Evolutionary conservation across 306 rosid genomes (phyloP), one percentile per base, ranked within the genome.

Genomic region (Abrus precatorius): DNA sequence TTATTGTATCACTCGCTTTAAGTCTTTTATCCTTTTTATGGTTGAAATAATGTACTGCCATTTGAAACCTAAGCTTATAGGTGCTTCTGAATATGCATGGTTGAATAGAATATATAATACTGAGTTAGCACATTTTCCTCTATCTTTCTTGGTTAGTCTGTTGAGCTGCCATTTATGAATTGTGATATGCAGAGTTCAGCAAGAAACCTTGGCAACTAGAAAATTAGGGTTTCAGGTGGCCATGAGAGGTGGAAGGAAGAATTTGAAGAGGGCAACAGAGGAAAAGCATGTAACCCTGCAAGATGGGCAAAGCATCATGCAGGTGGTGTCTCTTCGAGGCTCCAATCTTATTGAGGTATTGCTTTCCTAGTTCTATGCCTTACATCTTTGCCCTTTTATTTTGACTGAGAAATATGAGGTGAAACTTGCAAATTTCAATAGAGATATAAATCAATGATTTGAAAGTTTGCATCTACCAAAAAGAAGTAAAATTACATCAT

Each of bases 181-280:
- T 77, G 8, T 77, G 34, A 53, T 77, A n/a, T 52, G 59, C 59
- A 78, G 36, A 43, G 76, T 67, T 55, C 13, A 27, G 55, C 10
- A 65, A 77, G 52, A 53, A 77, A 38, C 40, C 44, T 65, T 40
- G 60, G n/a, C 81, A 11, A 63, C 48, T 34, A 55, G 45, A 13
- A 64, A 70, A 63, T 71, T 72, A 40, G 71, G 41, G 56, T 64
- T 79, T 48, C 65, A 30, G 49, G 48, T 14, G 53, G 52, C 64
- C 67, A 95, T 95, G 98, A 85, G 87, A 82, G 97, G 91, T 70
- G 99, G 99, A 85, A 91, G 98, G 83, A 95, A 93, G 84, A 95
- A 95, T 86, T 84, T 95, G 84, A 89, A 86, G 86, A 86, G 97
- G 80, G 97, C 92, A 34, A 80, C 85, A 7, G 88, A 72, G 85